phyloP scores from a whole-genome alignment of 805 yeast genomes.

The Candida yuanshanica region DNA sequence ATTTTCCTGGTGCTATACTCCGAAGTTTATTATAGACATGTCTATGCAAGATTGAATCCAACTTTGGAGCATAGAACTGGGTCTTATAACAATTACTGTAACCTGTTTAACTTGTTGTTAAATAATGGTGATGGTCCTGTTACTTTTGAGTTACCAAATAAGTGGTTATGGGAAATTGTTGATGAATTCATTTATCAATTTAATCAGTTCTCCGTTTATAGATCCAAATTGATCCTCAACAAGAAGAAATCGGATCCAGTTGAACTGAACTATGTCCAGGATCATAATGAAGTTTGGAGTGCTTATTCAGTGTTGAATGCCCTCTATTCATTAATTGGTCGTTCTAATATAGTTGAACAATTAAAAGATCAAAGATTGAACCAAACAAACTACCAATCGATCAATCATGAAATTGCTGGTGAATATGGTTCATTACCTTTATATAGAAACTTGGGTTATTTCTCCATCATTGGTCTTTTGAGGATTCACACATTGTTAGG shows the following conservation, averaged over 20 bases:
- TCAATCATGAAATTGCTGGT: slow-evolving; percentile 31
- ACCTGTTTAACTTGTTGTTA: slow-evolving; percentile 39
- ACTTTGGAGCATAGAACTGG: slow-evolving; percentile 39
- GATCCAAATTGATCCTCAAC: slow-evolving; percentile 30
- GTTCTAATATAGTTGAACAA: slow-evolving; percentile 35
- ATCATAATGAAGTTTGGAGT: slow-evolving; percentile 39
- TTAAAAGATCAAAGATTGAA: slow-evolving; percentile 26
- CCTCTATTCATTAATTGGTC: slow-evolving; percentile 38
- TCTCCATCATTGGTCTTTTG: slow-evolving; percentile 41
- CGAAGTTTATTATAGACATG: slow-evolving; percentile 45
- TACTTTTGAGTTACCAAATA: slow-evolving; percentile 39
- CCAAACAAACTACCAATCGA: slow-evolving; percentile 5
- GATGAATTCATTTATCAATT: slow-evolving; percentile 49
- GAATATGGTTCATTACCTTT: slow-evolving; percentile 38
- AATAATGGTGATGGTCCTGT: slow-evolving; percentile 38
- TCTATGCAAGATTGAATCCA: slow-evolving; percentile 39
- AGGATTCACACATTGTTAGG: slow-evolving; percentile 46
- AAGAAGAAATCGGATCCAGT: slow-evolving; percentile 22
- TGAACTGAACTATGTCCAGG: slow-evolving; percentile 33
- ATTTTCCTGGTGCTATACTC: slow-evolving; percentile 40
- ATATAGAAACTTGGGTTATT: slow-evolving; percentile 43
- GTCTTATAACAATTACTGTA: slow-evolving; percentile 45
- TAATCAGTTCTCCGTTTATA: slow-evolving; percentile 38
- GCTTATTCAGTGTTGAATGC: slow-evolving; percentile 44
- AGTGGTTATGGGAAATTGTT: slow-evolving; percentile 48